Evolutionary conservation across 805 yeast genomes (phyloP).

Genomic region (Candida coquimbonensis): DNA sequence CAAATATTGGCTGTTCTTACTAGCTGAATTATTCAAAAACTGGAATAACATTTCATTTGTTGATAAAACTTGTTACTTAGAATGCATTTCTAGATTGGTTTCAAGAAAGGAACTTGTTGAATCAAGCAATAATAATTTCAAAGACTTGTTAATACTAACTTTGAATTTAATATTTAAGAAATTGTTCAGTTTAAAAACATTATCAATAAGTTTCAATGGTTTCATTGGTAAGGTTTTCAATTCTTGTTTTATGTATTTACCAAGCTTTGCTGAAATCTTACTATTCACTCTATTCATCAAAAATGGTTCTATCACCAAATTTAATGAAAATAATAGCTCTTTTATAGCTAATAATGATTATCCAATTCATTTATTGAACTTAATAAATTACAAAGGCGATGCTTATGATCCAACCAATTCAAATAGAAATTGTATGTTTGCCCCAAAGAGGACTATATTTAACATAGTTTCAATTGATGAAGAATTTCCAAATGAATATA

Average conservation of each 20-base stretch:
- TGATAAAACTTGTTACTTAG: slow-evolving; percentile 24
- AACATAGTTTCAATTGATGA: slow-evolving; percentile 24
- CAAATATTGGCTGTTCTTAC: slow-evolving; percentile 7
- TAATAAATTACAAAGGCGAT: slow-evolving; percentile 14
- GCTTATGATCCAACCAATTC: slow-evolving; percentile 3
- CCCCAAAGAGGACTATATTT: slow-evolving; percentile 25
- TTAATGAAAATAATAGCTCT: slow-evolving; percentile 1
- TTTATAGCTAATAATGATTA: neutral
- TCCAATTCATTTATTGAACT: slow-evolving; percentile 9
- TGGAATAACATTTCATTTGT: slow-evolving; percentile 8
- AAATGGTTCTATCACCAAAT: slow-evolving; percentile 33
- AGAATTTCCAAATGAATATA: slow-evolving; percentile 17
- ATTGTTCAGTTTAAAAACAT: slow-evolving; percentile 12
- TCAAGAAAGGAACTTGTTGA: slow-evolving; percentile 23
- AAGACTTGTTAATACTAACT: slow-evolving; percentile 6
- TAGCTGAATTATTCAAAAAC: slow-evolving; percentile 5
- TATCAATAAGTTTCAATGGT: slow-evolving; percentile 23
- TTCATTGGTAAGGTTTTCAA: slow-evolving; percentile 62
- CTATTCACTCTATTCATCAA: slow-evolving; percentile 51
- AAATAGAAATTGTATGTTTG: slow-evolving; percentile 30
- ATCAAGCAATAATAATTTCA: slow-evolving; percentile 3
- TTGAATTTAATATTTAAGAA: slow-evolving; percentile 8
- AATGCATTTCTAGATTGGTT: slow-evolving; percentile 27
- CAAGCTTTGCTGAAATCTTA: slow-evolving; percentile 43
- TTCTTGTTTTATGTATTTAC: slow-evolving; percentile 41